Percentiles rank a stretch among this genome's conserved stretches.
phyloP scores from a whole-genome alignment of 805 yeast genomes.

The Hemisphaericaspora nanyangensis region DNA sequence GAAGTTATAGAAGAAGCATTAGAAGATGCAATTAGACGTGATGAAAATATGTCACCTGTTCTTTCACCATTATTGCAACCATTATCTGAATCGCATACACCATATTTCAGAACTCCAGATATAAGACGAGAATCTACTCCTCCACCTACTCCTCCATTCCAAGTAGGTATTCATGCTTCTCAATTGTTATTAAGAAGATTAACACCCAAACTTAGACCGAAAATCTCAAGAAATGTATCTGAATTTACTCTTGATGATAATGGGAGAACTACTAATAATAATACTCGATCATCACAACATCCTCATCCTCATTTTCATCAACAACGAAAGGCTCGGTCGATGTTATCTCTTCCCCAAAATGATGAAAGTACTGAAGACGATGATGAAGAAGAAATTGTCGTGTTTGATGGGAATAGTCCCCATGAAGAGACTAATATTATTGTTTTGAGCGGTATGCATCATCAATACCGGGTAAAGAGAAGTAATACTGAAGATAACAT shows the following conservation, averaged over 20 bases:
- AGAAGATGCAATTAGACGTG: constrained; percentile 44
- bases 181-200: too few species aligned
- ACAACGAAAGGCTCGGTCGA: too few species aligned
- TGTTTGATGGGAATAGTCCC: constrained; percentile 6
- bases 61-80: constrained; percentile 40
- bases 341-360: not conserved
- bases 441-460: constrained; percentile 18
- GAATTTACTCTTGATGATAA: constrained; percentile 14
- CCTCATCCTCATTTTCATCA: not conserved
- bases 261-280: constrained; percentile 4
- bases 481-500: not conserved
- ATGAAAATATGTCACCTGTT: constrained; percentile 44
- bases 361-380: not conserved
- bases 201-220: constrained; percentile 1
- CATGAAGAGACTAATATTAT: constrained; percentile 7
- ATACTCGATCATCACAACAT: not conserved
- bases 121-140: not conserved
- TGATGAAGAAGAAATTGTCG: too few species aligned
- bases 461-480: constrained; percentile 17
- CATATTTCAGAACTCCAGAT: not conserved
- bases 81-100: not conserved
- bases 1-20: constrained; percentile 46
- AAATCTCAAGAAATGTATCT: constrained; percentile 7
- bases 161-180: constrained; percentile 15
- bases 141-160: constrained; percentile 8